phyloP scores from a whole-genome alignment of 2,329 filamentous ascomycete species.

The Phyllosticta capitalensis region DNA sequence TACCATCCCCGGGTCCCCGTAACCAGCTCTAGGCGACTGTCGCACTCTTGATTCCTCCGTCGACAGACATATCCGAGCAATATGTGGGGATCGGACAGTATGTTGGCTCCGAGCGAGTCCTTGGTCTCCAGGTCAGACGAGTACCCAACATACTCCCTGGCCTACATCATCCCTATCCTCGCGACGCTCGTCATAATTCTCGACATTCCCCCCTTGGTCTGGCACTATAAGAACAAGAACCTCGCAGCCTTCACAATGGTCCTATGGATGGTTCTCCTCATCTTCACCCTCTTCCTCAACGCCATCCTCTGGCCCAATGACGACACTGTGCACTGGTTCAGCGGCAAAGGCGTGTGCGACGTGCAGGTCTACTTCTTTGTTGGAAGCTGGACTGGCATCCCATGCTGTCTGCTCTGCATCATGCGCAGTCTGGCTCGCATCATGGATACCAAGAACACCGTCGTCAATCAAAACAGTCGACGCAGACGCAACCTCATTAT shows the following conservation, averaged over 20 bases:
- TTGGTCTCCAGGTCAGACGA: not conserved
- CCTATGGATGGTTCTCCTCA: constrained; percentile 46
- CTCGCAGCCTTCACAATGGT: constrained; percentile 49
- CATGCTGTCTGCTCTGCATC: constrained; percentile 47
- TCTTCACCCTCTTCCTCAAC: constrained; percentile 52
- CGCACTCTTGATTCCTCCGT: not conserved
- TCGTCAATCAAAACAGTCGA: constrained; percentile 41
- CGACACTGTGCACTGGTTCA: constrained; percentile 45
- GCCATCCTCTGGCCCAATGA: constrained; percentile 55
- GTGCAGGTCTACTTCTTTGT: constrained; percentile 51
- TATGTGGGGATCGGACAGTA: not conserved
- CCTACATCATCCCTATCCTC: constrained; percentile 39
- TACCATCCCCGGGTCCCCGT: not conserved
- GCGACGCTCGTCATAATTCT: constrained; percentile 43
- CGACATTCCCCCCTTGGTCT: constrained; percentile 47
- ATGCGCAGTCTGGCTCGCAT: constrained; percentile 51
- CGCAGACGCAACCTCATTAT: constrained; percentile 38
- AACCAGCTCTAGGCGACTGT: not conserved
- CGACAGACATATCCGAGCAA: not conserved
- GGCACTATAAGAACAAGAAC: constrained; percentile 54
- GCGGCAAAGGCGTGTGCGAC: constrained; percentile 54
- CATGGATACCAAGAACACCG: constrained; percentile 49
- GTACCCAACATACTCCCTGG: constrained; percentile 22
- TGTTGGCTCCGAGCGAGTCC: too few relatives aligned
- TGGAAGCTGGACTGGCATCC: constrained; percentile 42